phyloP scores from a whole-genome alignment of 208 protist genomes.

The Naegleria lovaniensis region DNA sequence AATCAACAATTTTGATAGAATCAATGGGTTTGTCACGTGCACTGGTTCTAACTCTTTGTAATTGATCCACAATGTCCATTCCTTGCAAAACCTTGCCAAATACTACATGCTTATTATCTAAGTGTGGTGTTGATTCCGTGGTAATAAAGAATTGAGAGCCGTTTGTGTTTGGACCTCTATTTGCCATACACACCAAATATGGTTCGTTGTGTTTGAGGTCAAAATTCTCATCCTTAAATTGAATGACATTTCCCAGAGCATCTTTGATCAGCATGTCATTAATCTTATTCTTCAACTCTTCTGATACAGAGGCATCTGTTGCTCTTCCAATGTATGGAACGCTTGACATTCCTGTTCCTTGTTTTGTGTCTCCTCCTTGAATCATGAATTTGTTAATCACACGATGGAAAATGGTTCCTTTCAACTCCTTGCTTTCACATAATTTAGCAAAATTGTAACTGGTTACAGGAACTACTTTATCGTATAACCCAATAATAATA shows the following conservation, averaged over 20 bases:
- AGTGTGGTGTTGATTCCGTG: conserved; percentile 66
- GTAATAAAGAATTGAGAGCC: conserved; percentile 85
- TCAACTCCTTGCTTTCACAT: conserved; percentile 16
- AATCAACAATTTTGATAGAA: conserved; percentile 10
- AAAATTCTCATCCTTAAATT: conserved; percentile 76
- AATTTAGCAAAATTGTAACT: conserved; percentile 39
- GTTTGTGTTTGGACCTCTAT: conserved; percentile 76
- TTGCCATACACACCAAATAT: conserved; percentile 73
- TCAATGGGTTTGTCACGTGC: conserved; percentile 54
- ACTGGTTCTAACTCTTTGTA: conserved; percentile 62
- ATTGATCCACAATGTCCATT: conserved; percentile 62
- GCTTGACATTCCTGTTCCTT: conserved; percentile 67
- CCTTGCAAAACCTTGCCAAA: conserved; percentile 81
- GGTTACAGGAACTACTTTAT: conserved; percentile 52
- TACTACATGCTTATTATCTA: conserved; percentile 89
- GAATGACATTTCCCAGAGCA: conserved; percentile 27
- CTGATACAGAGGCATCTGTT: not conserved
- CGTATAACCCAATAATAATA: conserved; percentile 43
- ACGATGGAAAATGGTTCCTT: conserved; percentile 71
- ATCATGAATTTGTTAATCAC: conserved; percentile 82
- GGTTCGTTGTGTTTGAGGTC: conserved; percentile 65
- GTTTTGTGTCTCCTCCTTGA: conserved; percentile 90
- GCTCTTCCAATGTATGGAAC: not conserved
- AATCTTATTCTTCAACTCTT: not conserved
- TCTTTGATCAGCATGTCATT: not conserved